Evolutionary conservation across 495 filamentous ascomycete genomes (phyloP), one percentile per base, ranked within the genome.

Genomic region (Annulohypoxylon maeteangense): DNA sequence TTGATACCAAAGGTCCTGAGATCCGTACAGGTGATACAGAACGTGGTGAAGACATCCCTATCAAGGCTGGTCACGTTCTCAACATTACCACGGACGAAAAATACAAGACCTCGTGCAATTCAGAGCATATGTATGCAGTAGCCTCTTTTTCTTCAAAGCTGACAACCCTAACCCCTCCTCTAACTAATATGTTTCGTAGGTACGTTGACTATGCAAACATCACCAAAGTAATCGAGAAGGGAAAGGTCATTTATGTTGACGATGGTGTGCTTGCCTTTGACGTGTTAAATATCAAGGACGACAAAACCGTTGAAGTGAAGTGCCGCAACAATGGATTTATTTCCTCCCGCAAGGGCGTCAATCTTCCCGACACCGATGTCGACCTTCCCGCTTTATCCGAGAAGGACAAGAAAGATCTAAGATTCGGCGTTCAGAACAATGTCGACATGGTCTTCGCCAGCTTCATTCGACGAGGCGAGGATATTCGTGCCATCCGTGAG

Each of bases 131-230:
- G 96, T 99, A 85, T 80, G 92, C 18, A 32, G n/a, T n/a, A n/a
- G n/a, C n/a, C n/a, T n/a, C n/a, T n/a, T n/a, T n/a, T n/a, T n/a
- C n/a, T n/a, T n/a, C n/a, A n/a, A n/a, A n/a, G n/a, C n/a, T n/a
- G n/a, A 83, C 3, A 65, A 64, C 22, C 36, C 4, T 2, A 23
- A 56, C 18, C 18, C 34, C 2, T 7, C 34, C 8, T 36, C 12
- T 4, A 23, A 29, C 53, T 68, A 68, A 72, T 16, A 36, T 32
- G 22, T 29, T 14, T 48, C 60, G 53, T 67, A 97, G 94, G 93
- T 97, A 93, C 74, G 92, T 99, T 75, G 95, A 99, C 85, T 99
- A 99, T 84, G 95, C 94, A 90, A 99, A 99, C 87, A 97, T 99
- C 86, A 97, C 95, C 83, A 97, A 94, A 83, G 94, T 99, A 76